These are phyloP conservation scores for Candida coquimbonensis DNA, from an alignment of 805 yeast genomes.

Conservation along the genomic window DNA sequence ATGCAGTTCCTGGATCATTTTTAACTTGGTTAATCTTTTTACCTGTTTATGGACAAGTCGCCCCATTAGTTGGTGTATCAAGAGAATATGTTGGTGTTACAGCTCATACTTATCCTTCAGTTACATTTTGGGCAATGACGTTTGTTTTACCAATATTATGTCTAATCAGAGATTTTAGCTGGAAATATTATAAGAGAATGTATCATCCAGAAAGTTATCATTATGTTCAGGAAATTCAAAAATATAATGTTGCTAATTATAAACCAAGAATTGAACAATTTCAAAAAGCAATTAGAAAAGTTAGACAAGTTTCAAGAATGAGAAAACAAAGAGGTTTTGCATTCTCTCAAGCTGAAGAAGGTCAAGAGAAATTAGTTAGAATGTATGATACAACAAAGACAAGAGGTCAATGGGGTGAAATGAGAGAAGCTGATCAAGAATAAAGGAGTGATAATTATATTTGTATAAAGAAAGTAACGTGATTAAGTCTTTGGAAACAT, in stretches of 20 bases:
- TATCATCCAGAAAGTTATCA: conserved; percentile 90
- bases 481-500: too few species aligned
- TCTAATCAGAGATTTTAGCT: conserved; percentile 76
- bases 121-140: conserved; percentile 76
- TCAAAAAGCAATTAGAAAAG: conserved; percentile 94
- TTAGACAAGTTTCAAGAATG: conserved; percentile 96
- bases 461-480: too few species aligned
- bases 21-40: conserved; percentile 75
- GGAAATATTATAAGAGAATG: conserved; percentile 93
- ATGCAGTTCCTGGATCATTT: conserved; percentile 95
- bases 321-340: conserved; percentile 98
- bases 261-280: conserved; percentile 96
- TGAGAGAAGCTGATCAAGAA: conserved; percentile 34
- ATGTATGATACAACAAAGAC: conserved; percentile 91
- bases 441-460: neutral
- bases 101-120: conserved; percentile 66
- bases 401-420: conserved; percentile 67
- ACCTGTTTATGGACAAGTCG: conserved; percentile 81
- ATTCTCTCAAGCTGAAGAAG: conserved; percentile 91
- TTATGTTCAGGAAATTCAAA: conserved; percentile 93
- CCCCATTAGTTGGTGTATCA: conserved; percentile 79
- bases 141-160: conserved; percentile 74
- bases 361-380: conserved; percentile 84
- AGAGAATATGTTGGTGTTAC: conserved; percentile 79
- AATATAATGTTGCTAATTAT: conserved; percentile 86